phyloP scores from a whole-genome alignment of 2,329 filamentous ascomycete species.

The Ceratocystis eucalypticola region DNA sequence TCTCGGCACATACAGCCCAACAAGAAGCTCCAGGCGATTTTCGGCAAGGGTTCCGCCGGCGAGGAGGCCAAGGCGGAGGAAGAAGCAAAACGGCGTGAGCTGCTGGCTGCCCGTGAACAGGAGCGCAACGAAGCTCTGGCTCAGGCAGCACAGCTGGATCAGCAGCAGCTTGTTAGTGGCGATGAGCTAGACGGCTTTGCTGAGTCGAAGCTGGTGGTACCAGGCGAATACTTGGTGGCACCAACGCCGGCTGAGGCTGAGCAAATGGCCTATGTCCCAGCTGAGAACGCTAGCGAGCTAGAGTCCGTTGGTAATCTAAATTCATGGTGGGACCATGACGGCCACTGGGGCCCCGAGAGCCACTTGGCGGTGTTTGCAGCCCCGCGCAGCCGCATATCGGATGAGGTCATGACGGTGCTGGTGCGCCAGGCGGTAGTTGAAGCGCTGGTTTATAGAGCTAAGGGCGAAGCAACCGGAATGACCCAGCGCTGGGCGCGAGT shows the following conservation, averaged over 20 bases:
- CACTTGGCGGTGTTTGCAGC: conserved; percentile 32
- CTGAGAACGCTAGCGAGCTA: conserved; percentile 32
- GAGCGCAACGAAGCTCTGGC: conserved; percentile 25
- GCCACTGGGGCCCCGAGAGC: conserved; percentile 38
- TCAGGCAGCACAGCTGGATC: conserved; percentile 19
- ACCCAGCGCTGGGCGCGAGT: conserved; percentile 24
- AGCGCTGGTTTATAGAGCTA: conserved; percentile 31
- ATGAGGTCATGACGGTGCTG: conserved; percentile 31
- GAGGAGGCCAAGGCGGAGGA: conserved; percentile 17
- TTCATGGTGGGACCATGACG: conserved; percentile 41
- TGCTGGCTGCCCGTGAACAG: conserved; percentile 28
- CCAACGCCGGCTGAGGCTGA: conserved; percentile 21
- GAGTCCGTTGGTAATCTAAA: conserved; percentile 35
- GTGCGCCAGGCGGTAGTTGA: conserved; percentile 41
- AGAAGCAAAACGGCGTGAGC: conserved; percentile 23
- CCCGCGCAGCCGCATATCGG: conserved; percentile 26
- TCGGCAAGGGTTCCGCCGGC: conserved; percentile 14
- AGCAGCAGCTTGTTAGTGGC: conserved; percentile 20
- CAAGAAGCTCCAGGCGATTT: conserved; percentile 21
- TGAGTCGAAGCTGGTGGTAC: conserved; percentile 20
- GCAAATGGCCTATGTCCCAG: conserved; percentile 35
- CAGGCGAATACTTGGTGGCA: conserved; percentile 18
- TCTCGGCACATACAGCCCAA: conserved; percentile 7
- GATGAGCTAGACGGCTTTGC: conserved; percentile 16
- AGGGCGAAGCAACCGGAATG: conserved; percentile 24